Conservation (phyloP, 805 yeast species). For the Suhomyces prunicola region DNA sequence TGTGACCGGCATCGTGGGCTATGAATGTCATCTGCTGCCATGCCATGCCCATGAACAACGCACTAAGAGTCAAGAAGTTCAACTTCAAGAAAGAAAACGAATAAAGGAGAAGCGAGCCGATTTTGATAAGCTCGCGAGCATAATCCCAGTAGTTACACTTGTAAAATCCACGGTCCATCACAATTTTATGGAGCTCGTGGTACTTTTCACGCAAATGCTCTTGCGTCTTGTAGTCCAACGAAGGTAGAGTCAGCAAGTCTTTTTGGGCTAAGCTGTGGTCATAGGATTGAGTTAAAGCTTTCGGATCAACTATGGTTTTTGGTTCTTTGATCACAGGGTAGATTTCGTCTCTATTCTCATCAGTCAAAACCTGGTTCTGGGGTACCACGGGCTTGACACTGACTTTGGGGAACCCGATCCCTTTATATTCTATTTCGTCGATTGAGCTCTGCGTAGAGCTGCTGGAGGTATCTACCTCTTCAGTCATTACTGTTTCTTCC, state of each 20-base stretch:
- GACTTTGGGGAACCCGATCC: conserved; percentile 40
- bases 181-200: conserved; percentile 52
- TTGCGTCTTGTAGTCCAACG: conserved; percentile 69
- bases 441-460: conserved; percentile 11
- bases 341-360: conserved; percentile 28
- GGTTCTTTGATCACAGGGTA: conserved; percentile 27
- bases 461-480: neutral
- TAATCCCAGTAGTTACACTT: conserved; percentile 73
- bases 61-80: conserved; percentile 51
- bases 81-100: conserved; percentile 48
- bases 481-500: neutral
- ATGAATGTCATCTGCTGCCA: conserved; percentile 91
- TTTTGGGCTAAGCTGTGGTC: conserved; percentile 53
- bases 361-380: conserved; percentile 42
- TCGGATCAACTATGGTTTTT: conserved; percentile 50
- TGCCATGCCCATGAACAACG: conserved; percentile 63
- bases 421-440: conserved; percentile 12
- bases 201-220: conserved; percentile 52
- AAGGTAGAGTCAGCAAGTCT: conserved; percentile 60
- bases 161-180: conserved; percentile 61
- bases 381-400: conserved; percentile 51
- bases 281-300: conserved; percentile 49
- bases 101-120: conserved; percentile 48
- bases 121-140: conserved; percentile 64
- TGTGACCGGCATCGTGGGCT: conserved; percentile 90